Evolutionary conservation across 2,329 filamentous ascomycete genomes (phyloP), one percentile per base, ranked within the genome.

Genomic region (Colletotrichum sidae): DNA sequence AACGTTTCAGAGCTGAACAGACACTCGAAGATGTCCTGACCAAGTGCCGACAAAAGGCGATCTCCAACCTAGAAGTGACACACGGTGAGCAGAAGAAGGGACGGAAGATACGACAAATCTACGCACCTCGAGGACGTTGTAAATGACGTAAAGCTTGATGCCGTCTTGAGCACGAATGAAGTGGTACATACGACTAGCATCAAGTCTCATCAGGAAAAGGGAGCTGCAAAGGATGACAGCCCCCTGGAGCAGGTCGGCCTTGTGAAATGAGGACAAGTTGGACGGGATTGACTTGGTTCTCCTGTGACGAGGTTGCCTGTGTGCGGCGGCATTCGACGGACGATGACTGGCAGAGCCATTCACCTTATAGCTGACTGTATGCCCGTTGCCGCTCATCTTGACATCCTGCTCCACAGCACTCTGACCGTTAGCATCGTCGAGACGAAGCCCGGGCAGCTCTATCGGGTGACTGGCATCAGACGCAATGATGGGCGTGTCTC

Each of bases 111-210:
- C 1, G 2, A 13, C 15, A 8, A 2, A 44, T 10, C 13, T n/a
- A 10, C 76, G 66, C 74, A 90, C 89, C 79, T 99, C 96, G 6
- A 99, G 87, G 39, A 97, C 92, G 74, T 99, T 99, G 83, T 97
- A 99, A 60, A 99, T 98, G 65, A 99, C 96, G 76, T 99, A 99
- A 10, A 99, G 86, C 76, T 99, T 99, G 80, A 99, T 97, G 8
- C 95, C 94, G 2, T 94, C 95, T 77, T 99, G 96, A 0, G 94
- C 96, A 51, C 95, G 91, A 71, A 99, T 97, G 72, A 94, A 94
- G 77, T 99, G 96, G 74, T 99, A 99, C 93, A 98, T 97, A 55
- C 94, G 89, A 74, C 94, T 97, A 6, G 96, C 96, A 75, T 99
- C 96, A 50, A 99, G 90, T 33, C 88, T 90, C 89, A 97, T 95